phyloP scores from a whole-genome alignment of 768 basidiomycete genomes.

The Xerocomellus amylosporus region DNA sequence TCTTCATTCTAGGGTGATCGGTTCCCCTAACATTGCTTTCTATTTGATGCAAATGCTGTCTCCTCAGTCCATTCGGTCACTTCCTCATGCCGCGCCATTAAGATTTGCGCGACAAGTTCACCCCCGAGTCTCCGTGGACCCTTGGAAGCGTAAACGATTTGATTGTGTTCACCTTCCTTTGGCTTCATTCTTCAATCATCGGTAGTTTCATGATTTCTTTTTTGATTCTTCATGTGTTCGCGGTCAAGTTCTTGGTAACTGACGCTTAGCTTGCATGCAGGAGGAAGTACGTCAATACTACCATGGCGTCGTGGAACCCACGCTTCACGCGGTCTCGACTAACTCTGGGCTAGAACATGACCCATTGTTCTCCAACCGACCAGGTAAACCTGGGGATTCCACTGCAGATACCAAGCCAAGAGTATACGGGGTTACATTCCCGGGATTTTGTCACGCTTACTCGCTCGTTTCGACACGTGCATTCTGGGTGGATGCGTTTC shows the following conservation, averaged over 20 bases:
- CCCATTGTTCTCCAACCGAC: not conserved
- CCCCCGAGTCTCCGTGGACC: slow-evolving; percentile 11
- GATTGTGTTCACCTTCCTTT: slow-evolving; percentile 9
- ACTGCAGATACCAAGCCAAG: slow-evolving; percentile 1
- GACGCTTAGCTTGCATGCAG: slow-evolving; percentile 23
- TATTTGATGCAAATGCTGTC: slow-evolving; percentile 2
- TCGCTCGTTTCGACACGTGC: slow-evolving; percentile 77
- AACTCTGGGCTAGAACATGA: slow-evolving; percentile 2
- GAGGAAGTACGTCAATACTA: slow-evolving; percentile 37
- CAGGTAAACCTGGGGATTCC: not conserved
- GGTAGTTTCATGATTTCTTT: slow-evolving; percentile 2
- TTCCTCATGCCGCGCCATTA: slow-evolving; percentile 4
- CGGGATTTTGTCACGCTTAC: slow-evolving; percentile 38
- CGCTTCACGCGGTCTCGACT: slow-evolving; percentile 17
- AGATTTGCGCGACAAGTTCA: slow-evolving; percentile 6
- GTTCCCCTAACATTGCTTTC: slow-evolving; percentile 1
- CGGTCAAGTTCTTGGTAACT: slow-evolving; percentile 13
- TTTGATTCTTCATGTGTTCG: slow-evolving; percentile 7
- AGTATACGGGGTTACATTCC: slow-evolving; percentile 19
- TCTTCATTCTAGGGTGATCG: slow-evolving; percentile 10
- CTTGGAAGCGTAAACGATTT: slow-evolving; percentile 9
- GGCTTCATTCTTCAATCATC: slow-evolving; percentile 5
- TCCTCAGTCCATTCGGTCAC: slow-evolving; percentile 3
- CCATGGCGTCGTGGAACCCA: slow-evolving; percentile 29
- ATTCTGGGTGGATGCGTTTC: slow-evolving; percentile 80